Base-by-base conservation (phyloP, 2,329 filamentous ascomycete genomes). In the Pyrenochaeta sp. region DNA sequence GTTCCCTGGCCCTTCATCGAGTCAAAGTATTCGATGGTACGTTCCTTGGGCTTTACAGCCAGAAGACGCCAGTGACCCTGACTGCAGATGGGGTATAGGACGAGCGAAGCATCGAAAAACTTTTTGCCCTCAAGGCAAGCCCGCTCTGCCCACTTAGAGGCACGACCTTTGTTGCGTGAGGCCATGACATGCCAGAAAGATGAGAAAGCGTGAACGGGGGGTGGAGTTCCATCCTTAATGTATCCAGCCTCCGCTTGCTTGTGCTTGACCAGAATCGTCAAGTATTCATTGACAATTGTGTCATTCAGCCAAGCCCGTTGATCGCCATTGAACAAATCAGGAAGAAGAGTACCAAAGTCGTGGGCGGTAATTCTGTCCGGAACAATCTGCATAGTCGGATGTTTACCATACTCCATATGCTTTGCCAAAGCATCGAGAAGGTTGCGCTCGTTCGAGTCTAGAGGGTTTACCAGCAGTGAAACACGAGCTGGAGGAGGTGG, bases 251-350 rank as follows among this genome's bases (percentile, higher is more conserved):
- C 73, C 18, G 75, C 66, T 57, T 89, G 88, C 55, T 85, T 72
- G 35, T 78, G 78, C 11, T 77, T 74, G 34, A 85, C 83, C 10
- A 90, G 72, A 61, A 83, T 81, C 19, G 78, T 71, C 18, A 90
- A 76, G 34, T 82, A 82, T 10, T 82, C 81, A 56, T 90, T 89
- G 56, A 93, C 82, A 36, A 88, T 82, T 55, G 89, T 85, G 65
- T 92, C 89, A 52, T 92, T 91, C 6, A 93, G 78, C 88, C 88
- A 93, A 7, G 73, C 67, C 13, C 75, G 74, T 11, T 86, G 75
- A 6, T 53, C 51, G 28, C 67, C 67, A 21, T 61, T 64, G 53
- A 68, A 67, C 11, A 52, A 44, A 3, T 24, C 24, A 4, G 70
- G 67, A 4, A 76, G 45, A 4, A 91, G 71, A 32, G 79, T 86